phyloP scores from a whole-genome alignment of 225 moss, liverwort and hornwort genomes.

The Marchantia paleacea region DNA sequence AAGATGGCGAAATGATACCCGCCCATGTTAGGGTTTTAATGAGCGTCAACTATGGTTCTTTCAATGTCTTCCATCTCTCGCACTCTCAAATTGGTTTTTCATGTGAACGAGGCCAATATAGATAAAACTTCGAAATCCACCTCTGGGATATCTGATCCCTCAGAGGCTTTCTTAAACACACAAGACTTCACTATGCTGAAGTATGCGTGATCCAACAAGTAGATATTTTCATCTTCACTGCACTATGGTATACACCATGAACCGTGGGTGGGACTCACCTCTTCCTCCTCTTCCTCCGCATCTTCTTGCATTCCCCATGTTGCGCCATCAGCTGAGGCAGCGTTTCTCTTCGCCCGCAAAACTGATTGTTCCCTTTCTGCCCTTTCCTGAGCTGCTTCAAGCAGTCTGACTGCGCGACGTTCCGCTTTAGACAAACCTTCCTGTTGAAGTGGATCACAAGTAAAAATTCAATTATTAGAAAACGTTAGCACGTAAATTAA shows the following conservation, averaged over 20 bases:
- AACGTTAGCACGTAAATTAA: too few species aligned
- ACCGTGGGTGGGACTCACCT: slow-evolving; percentile 8
- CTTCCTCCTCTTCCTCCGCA: slow-evolving; percentile 86
- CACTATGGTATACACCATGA: neutral
- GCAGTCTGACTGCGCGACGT: slow-evolving; percentile 45
- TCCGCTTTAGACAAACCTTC: slow-evolving; percentile 59
- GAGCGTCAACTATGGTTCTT: too few species aligned
- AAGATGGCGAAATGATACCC: too few species aligned
- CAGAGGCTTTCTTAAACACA: too few species aligned
- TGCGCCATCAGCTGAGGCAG: slow-evolving; percentile 68
- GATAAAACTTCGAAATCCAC: too few species aligned
- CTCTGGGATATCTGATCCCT: too few species aligned
- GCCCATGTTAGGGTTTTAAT: too few species aligned
- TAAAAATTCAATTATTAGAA: neutral
- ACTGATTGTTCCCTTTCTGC: slow-evolving; percentile 59
- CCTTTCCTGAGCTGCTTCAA: slow-evolving; percentile 62
- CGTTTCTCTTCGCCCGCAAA: slow-evolving; percentile 68
- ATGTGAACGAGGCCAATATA: too few species aligned
- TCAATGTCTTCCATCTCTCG: too few species aligned
- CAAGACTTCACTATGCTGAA: too few species aligned
- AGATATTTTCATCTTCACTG: neutral
- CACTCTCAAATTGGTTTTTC: too few species aligned
- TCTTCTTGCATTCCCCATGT: slow-evolving; percentile 99
- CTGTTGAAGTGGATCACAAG: slow-evolving; percentile 35
- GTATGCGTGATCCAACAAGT: too few species aligned